phyloP scores from a whole-genome alignment of 495 filamentous ascomycete species.

The Podospora pseudocomata region DNA sequence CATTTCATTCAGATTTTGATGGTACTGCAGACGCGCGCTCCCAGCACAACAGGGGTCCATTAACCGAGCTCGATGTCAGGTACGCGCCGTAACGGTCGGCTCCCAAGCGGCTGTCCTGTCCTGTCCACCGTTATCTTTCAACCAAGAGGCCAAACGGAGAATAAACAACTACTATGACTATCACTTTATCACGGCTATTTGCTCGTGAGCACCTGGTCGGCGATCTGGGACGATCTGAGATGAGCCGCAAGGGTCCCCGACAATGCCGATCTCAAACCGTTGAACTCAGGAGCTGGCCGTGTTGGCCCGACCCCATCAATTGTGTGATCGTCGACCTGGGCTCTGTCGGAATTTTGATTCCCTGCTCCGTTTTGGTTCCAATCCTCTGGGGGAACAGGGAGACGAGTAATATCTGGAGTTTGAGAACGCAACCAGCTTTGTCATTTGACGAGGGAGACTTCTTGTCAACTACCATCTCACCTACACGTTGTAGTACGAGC shows the following conservation, averaged over 20 bases:
- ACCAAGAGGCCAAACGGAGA: too few species aligned
- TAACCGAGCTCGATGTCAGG: not conserved
- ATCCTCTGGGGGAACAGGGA: not conserved
- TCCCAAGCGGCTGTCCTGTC: not conserved
- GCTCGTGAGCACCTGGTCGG: not conserved
- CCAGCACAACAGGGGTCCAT: not conserved
- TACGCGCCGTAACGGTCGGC: not conserved
- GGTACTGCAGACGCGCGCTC: conserved; percentile 1
- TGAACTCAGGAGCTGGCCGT: not conserved
- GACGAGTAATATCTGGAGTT: not conserved
- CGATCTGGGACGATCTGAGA: not conserved
- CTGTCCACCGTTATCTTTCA: not conserved
- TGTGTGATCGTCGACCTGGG: not conserved
- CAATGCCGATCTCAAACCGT: not conserved
- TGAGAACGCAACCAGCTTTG: not conserved
- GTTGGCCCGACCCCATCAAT: not conserved
- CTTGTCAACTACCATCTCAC: not conserved
- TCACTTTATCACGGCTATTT: not conserved
- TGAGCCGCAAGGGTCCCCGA: not conserved
- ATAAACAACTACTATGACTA: not conserved
- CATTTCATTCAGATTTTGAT: not conserved
- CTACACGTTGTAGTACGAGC: not conserved
- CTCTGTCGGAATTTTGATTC: not conserved
- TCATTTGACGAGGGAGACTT: not conserved
- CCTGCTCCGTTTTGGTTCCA: not conserved